Evolutionary conservation across 1,284 basidiomycete genomes (phyloP), one percentile per base, ranked within the genome.

Genomic region (Melampsora larici-populina): DNA sequence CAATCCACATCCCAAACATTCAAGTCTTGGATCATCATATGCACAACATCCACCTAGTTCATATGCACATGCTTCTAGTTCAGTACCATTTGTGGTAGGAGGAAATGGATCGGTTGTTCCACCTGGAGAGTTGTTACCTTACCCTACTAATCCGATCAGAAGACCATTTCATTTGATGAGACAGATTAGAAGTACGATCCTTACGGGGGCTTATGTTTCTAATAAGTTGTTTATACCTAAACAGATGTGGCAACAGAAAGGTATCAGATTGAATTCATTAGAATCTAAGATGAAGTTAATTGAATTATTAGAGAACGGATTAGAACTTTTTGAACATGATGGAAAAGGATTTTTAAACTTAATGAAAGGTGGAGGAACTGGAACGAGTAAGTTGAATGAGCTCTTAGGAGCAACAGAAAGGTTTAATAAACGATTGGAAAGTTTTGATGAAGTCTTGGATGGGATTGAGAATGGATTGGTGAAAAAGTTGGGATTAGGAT

Each of bases 91-190:
- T 36, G 36, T 36, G 36, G 36, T 36, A 36, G 36, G 36, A 4
- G 36, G 36, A 36, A 36, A 9, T 9, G 36, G 36, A 36, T 36
- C 36, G 36, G 9, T 9, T 4, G 5, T 9, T 4, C 36, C 36
- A 36, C 36, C 36, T 3, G 36, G 36, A 3, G 36, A 36, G 9
- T 36, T 36, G 9, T 4, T 36, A 9, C 36, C 36, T 3, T 36
- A 36, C 70, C 64, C 70, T 48, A 78, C 67, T 26, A 64, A 48
- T 40, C 78, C 78, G 18, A 51, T 79, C 0, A 70, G 81, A 77
- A 90, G 93, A 79, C 93, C 94, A 7, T 97, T 96, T 84, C 91
- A 95, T 83, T 88, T 97, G 86, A 91, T 97, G 89, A 87, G 87
- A 71, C 87, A 93, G 43, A 85, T 97, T 29, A 87, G 89, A 78